A percentile compares a stretch with the other conserved stretches of the same genome.
Conservation (phyloP, 345 rosid species). For the Euphorbia lathyris region DNA sequence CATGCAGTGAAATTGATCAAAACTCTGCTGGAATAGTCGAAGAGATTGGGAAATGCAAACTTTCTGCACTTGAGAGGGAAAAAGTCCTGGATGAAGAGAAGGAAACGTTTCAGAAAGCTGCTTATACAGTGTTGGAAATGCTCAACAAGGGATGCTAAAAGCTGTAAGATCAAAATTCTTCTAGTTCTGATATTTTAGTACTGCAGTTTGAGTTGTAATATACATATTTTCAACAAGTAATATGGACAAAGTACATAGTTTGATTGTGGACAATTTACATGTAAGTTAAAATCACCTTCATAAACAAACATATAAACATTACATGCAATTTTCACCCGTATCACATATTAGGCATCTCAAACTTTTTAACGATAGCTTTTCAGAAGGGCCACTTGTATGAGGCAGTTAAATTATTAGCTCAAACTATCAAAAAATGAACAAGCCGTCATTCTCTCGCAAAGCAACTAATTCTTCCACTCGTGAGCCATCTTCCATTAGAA, state of each 20-base stretch:
- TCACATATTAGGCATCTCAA: not conserved
- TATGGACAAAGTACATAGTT: not conserved
- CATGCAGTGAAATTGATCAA: slow-evolving; percentile 77
- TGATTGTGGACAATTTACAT: not conserved
- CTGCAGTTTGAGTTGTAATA: not conserved
- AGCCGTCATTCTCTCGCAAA: slow-evolving; percentile 72
- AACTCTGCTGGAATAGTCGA: slow-evolving; percentile 56
- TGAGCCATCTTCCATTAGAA: slow-evolving; percentile 75
- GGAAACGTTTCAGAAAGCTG: slow-evolving; percentile 80
- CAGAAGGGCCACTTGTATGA: not conserved
- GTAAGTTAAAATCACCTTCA: not conserved
- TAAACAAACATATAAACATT: not conserved
- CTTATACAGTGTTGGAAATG: slow-evolving; percentile 63
- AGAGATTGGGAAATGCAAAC: slow-evolving; percentile 75
- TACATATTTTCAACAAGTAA: not conserved
- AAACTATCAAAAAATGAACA: slow-evolving; percentile 53
- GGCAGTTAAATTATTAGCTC: not conserved
- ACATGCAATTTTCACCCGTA: not conserved
- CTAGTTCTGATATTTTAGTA: not conserved
- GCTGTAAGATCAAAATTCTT: slow-evolving; percentile 4
- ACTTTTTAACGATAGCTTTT: not conserved
- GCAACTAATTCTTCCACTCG: slow-evolving; percentile 71
- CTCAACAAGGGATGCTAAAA: slow-evolving; percentile 19
- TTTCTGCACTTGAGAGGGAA: slow-evolving; percentile 65
- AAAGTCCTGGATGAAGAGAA: slow-evolving; percentile 64